Percentiles rank a stretch among this genome's conserved stretches.
Conservation (phyloP, 1,284 basidiomycete species). For the Pisolithus thermaeus region DNA sequence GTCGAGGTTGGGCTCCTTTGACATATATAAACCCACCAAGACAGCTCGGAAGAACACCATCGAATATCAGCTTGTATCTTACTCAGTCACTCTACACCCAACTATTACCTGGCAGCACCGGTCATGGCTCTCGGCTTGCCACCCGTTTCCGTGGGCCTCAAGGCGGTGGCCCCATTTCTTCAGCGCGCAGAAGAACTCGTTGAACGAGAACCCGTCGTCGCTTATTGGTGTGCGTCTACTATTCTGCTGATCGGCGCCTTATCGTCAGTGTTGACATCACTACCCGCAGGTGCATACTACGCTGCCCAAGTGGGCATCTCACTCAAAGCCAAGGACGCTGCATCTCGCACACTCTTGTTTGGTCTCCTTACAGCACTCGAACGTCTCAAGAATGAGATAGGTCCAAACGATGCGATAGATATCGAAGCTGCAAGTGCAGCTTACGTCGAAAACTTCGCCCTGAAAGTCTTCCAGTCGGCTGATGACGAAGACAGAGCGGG, state of each 20-base stretch:
- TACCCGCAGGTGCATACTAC: conserved; percentile 73
- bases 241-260: neutral
- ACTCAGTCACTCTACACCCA: neutral
- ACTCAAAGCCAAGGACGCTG: conserved; percentile 51
- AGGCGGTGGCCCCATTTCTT: conserved; percentile 70
- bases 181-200: conserved; percentile 86
- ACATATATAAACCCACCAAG: too few relatives aligned
- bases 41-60: too few relatives aligned
- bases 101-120: too few relatives aligned
- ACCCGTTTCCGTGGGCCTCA: conserved; percentile 52
- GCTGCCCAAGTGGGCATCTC: conserved; percentile 85
- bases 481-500: conserved; percentile 87
- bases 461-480: conserved; percentile 83
- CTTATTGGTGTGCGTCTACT: conserved; percentile 80
- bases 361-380: conserved; percentile 78
- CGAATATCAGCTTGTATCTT: too few relatives aligned
- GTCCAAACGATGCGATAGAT: conserved; percentile 76
- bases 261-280: neutral
- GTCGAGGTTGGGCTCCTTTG: too few relatives aligned
- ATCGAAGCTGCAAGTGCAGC: conserved; percentile 79
- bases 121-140: conserved; percentile 46
- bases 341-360: conserved; percentile 68
- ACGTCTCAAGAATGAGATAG: conserved; percentile 71
- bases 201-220: conserved; percentile 76
- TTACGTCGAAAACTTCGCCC: conserved; percentile 91